These are phyloP conservation scores for Penicillium cinerascens DNA, from an alignment of 495 filamentous ascomycete species.

Conservation along the genomic window DNA sequence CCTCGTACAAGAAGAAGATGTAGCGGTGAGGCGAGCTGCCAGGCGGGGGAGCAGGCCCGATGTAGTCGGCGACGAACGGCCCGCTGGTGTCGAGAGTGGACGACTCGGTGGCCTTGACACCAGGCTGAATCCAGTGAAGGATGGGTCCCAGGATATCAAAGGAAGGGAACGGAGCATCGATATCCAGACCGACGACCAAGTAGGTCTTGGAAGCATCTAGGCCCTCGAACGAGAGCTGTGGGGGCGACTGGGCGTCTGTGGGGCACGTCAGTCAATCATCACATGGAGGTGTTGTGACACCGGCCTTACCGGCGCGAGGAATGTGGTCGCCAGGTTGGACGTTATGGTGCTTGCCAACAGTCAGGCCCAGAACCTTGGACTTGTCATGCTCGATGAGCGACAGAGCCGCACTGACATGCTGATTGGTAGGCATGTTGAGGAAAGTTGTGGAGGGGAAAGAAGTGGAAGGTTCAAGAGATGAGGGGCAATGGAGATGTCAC, in stretches of 20 bases:
- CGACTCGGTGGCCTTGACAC: slow-evolving; percentile 27
- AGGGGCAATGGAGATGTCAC: not conserved
- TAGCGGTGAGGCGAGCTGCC: slow-evolving; percentile 54
- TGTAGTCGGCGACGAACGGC: slow-evolving; percentile 44
- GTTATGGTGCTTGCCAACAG: slow-evolving; percentile 21
- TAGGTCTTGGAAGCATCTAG: slow-evolving; percentile 32
- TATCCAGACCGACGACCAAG: slow-evolving; percentile 46
- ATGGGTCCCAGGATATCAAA: slow-evolving; percentile 38
- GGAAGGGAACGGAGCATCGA: slow-evolving; percentile 52
- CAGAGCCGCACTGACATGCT: slow-evolving; percentile 26
- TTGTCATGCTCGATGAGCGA: slow-evolving; percentile 32
- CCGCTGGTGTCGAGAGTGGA: slow-evolving; percentile 14
- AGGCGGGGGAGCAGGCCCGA: slow-evolving; percentile 50
- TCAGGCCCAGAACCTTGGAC: slow-evolving; percentile 32
- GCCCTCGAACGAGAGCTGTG: slow-evolving; percentile 24
- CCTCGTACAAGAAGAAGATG: slow-evolving; percentile 54
- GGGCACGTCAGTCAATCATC: not conserved
- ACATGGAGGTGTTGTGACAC: not conserved
- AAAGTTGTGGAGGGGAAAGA: not conserved
- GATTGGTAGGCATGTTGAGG: slow-evolving; percentile 28
- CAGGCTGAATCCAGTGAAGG: slow-evolving; percentile 51
- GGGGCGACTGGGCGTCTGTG: slow-evolving; percentile 31
- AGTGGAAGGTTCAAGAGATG: not conserved
- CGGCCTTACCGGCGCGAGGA: slow-evolving; percentile 23
- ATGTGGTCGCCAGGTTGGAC: slow-evolving; percentile 31